Base-by-base conservation (phyloP, 1,284 basidiomycete species). In the Phaffia rhodozyma region DNA sequence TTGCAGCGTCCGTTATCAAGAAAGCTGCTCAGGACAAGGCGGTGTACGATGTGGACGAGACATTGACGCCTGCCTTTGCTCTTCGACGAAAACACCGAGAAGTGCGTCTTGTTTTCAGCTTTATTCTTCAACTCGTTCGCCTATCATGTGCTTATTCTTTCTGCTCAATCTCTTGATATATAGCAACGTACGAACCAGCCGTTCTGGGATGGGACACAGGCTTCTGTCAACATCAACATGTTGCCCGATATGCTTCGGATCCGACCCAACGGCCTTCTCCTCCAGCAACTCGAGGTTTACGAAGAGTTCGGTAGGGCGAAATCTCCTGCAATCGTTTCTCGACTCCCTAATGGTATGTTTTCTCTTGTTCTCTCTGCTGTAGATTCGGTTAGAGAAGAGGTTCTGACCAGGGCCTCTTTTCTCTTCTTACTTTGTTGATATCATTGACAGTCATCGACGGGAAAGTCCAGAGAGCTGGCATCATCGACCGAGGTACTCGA, bases 11-110 rank as follows among this genome's bases (percentile, higher is more conserved):
- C 62, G 89, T 93, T 7, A 92, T 99, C 68, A 93, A 97, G 77
- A 94, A 91, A 74, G 93, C 93, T 9, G 96, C 96, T 0, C 97
- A 97, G 89, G 93, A 98, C 71, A 86, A 92, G 69, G 93, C 93
- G 0, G 83, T 91, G 59, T 82, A 85, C n/a, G 96, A 98, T 71
- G 89, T 97, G 23, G 96, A 99, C 72, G 91, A 94, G 69, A 85
- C 85, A 47, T 88, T 99, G 66, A 81, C 84, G 5, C 72, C 82
- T 34, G 87, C 91, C 16, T 97, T 92, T 72, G 86, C 91, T 51
- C 80, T 82, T 57, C 83, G 96, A 65, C 84, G 90, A 68, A 86
- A 89, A 62, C 92, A 97, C 75, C 84, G 89, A 66, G 90, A 94
- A 78, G 86, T 87, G 60, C 68, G 80, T 75, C 60, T 70, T 65